phyloP scores from a whole-genome alignment of 2,329 filamentous ascomycete species.

The Cercospora sojina region DNA sequence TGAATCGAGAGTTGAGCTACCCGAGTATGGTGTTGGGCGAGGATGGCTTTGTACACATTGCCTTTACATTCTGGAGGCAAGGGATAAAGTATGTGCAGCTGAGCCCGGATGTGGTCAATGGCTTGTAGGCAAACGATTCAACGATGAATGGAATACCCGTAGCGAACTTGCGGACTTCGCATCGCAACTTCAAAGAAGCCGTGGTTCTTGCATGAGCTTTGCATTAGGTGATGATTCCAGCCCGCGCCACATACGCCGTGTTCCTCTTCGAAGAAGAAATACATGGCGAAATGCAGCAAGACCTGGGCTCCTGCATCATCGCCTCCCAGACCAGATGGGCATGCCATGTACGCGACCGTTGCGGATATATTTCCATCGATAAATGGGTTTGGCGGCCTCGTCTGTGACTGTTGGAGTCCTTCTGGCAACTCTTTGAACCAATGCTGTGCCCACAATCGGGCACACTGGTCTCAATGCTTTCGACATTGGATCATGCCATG shows the following conservation, averaged over 20 bases:
- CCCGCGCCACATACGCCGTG: background rate
- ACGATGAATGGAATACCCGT: background rate
- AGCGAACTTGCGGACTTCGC: background rate
- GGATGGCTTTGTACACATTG: slow-evolving; percentile 19
- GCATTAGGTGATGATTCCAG: background rate
- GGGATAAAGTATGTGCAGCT: slow-evolving; percentile 23
- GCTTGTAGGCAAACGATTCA: background rate
- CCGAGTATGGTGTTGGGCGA: slow-evolving; percentile 17
- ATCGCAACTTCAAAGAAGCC: background rate
- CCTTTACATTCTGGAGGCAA: slow-evolving; percentile 26
- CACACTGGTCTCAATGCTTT: too few species aligned
- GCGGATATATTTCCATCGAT: too few species aligned
- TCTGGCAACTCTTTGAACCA: too few species aligned
- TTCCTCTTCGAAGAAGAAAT: background rate
- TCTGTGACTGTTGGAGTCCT: too few species aligned
- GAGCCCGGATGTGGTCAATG: background rate
- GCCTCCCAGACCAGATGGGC: background rate
- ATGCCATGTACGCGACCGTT: too few species aligned
- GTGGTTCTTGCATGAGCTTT: background rate
- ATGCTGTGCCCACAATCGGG: too few species aligned
- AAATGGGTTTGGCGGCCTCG: too few species aligned
- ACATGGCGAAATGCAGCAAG: background rate
- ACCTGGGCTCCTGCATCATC: background rate
- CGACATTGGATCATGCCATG: too few species aligned
- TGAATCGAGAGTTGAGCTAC: slow-evolving; percentile 25